phyloP scores from a whole-genome alignment of 2,329 filamentous ascomycete species.

The Blastomyces parvus region DNA sequence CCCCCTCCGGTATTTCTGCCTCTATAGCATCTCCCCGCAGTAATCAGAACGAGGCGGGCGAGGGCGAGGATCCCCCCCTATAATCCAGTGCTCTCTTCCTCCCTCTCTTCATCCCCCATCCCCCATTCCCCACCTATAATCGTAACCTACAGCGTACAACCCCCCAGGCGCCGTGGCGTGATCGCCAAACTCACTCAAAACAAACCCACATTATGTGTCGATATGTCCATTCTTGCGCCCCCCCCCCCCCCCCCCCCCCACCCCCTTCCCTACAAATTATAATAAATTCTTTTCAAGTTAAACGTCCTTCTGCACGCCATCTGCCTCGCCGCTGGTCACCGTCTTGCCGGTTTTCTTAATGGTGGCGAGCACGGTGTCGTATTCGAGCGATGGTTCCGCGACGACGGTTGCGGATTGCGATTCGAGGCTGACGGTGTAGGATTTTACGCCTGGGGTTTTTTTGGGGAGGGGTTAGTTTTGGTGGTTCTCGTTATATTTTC shows the following conservation, averaged over 20 bases:
- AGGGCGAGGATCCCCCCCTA: neutral
- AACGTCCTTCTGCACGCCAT: conserved; percentile 33
- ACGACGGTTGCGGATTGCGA: conserved; percentile 71
- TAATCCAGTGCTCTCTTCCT: neutral
- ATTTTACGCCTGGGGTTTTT: conserved; percentile 60
- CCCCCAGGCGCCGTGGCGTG: neutral
- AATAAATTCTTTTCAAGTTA: conserved; percentile 20
- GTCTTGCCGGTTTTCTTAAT: conserved; percentile 96
- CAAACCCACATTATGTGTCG: no score
- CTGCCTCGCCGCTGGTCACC: conserved; percentile 55
- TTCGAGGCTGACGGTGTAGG: conserved; percentile 79
- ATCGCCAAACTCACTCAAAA: neutral
- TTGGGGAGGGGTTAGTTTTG: neutral
- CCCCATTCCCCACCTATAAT: no score
- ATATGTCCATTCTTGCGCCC: no score
- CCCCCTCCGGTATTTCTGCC: neutral
- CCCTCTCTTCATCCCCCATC: no score
- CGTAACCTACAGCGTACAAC: no score
- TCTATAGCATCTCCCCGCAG: neutral
- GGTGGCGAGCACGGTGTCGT: conserved; percentile 72
- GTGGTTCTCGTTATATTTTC: neutral
- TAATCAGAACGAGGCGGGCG: no score
- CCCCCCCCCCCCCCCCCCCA: no score
- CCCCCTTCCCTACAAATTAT: no score
- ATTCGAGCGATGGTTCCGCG: conserved; percentile 58